These are phyloP conservation scores for Fusarium longipes DNA, from an alignment of 2,329 filamentous ascomycete genomes.

Conservation along the genomic window DNA sequence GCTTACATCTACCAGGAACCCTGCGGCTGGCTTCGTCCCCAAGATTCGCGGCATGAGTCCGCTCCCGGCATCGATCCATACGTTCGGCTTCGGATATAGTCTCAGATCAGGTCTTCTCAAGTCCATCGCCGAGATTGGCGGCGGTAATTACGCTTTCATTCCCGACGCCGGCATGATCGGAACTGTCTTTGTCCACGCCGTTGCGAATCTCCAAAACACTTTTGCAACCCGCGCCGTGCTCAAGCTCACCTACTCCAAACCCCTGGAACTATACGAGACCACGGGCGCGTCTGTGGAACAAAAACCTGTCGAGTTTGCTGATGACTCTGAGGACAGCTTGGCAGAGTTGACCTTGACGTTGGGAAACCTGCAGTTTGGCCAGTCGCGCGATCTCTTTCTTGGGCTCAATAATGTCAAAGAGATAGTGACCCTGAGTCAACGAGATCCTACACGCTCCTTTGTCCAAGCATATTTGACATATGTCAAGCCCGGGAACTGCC, in stretches of 20 bases:
- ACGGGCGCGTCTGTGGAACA: slow-evolving; percentile 55
- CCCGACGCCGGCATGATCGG: slow-evolving; percentile 72
- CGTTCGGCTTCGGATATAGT: slow-evolving; percentile 53
- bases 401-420: slow-evolving; percentile 44
- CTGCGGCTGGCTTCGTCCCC: slow-evolving; percentile 63
- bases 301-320: slow-evolving; percentile 39
- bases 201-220: slow-evolving; percentile 70
- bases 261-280: slow-evolving; percentile 54
- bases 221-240: slow-evolving; percentile 62
- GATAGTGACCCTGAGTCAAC: slow-evolving; percentile 12
- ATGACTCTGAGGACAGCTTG: slow-evolving; percentile 17
- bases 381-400: slow-evolving; percentile 67
- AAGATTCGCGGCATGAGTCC: slow-evolving; percentile 59
- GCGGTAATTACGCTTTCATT: slow-evolving; percentile 71
- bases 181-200: slow-evolving; percentile 70
- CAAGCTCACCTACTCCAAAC: slow-evolving; percentile 53
- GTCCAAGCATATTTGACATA: slow-evolving; percentile 54
- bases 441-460: slow-evolving; percentile 24
- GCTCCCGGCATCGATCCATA: slow-evolving; percentile 57
- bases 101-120: slow-evolving; percentile 63
- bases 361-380: slow-evolving; percentile 69
- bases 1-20: slow-evolving; percentile 51
- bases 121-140: slow-evolving; percentile 67
- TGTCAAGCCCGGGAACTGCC: slow-evolving; percentile 36
- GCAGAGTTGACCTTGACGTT: slow-evolving; percentile 55